These are phyloP conservation scores for Fusarium buxicola DNA, from an alignment of 2,329 filamentous ascomycete species.

Conservation along the genomic window DNA sequence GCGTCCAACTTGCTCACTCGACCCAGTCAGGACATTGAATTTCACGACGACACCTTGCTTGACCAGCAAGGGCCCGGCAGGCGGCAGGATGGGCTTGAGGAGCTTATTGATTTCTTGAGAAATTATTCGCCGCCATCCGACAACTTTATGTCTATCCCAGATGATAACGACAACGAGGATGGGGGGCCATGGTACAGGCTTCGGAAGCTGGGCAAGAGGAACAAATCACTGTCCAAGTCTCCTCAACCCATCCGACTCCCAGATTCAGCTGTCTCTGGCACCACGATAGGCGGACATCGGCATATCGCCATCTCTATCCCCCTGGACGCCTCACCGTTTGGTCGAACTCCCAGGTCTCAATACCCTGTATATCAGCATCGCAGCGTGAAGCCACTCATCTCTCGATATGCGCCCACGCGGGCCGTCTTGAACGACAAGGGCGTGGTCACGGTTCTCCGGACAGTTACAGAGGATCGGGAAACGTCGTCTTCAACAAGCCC, in stretches of 20 bases:
- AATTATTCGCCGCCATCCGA: conserved; percentile 60
- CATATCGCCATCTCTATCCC: conserved; percentile 73
- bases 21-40: conserved; percentile 29
- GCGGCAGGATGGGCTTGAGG: conserved; percentile 47
- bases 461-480: conserved; percentile 45
- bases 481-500: conserved; percentile 29
- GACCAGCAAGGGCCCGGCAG: conserved; percentile 28
- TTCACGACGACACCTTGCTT: conserved; percentile 38
- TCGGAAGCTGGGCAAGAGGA: conserved; percentile 54
- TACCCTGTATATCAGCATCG: conserved; percentile 48
- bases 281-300: conserved; percentile 63
- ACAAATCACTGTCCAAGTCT: conserved; percentile 49
- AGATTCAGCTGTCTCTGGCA: conserved; percentile 66
- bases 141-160: conserved; percentile 63
- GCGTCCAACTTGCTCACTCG: conserved; percentile 39
- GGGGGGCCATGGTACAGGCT: conserved; percentile 57
- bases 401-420: conserved; percentile 43
- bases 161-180: conserved; percentile 45
- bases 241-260: conserved; percentile 57
- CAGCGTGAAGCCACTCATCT: conserved; percentile 25
- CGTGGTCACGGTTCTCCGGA: conserved; percentile 52
- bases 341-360: conserved; percentile 48
- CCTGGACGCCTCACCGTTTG: conserved; percentile 60
- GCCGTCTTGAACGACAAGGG: conserved; percentile 52
- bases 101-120: conserved; percentile 62